phyloP scores from a whole-genome alignment of 495 filamentous ascomycete species.

The Xylaria castorea region DNA sequence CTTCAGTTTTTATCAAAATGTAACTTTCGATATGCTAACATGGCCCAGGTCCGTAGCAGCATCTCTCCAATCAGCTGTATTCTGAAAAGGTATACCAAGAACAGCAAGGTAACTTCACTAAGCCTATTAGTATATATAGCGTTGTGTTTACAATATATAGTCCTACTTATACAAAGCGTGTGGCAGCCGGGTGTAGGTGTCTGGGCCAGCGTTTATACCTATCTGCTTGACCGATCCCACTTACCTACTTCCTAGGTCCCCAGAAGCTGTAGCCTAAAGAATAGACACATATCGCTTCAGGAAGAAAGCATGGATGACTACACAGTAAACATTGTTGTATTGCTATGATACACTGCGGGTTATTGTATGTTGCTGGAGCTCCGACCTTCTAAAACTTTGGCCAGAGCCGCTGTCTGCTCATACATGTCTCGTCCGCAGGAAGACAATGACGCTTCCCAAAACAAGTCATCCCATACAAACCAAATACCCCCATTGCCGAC shows the following conservation, averaged over 20 bases:
- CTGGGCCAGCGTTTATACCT: too few relatives aligned
- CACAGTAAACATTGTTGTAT: conserved; percentile 9
- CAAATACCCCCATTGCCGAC: background rate
- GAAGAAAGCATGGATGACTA: background rate
- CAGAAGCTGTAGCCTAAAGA: background rate
- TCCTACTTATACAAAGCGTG: too few relatives aligned
- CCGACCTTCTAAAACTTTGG: background rate
- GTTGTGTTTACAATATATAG: too few relatives aligned
- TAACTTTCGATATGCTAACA: too few relatives aligned
- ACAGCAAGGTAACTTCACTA: too few relatives aligned
- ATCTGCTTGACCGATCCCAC: background rate
- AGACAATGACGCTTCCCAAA: background rate
- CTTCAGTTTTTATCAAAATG: too few relatives aligned
- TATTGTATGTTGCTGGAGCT: conserved; percentile 5
- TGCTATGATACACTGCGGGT: conserved; percentile 22
- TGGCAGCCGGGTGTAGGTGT: too few relatives aligned
- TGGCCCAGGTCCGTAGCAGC: too few relatives aligned
- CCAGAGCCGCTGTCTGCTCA: background rate
- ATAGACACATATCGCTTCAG: background rate
- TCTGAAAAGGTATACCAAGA: too few relatives aligned
- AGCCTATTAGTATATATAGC: too few relatives aligned
- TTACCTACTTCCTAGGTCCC: background rate
- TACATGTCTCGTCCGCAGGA: background rate
- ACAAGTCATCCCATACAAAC: background rate
- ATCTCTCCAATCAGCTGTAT: too few relatives aligned